These are phyloP conservation scores for Colletotrichum sp. DNA, from an alignment of 2,329 filamentous ascomycete genomes.

Conservation along the genomic window DNA sequence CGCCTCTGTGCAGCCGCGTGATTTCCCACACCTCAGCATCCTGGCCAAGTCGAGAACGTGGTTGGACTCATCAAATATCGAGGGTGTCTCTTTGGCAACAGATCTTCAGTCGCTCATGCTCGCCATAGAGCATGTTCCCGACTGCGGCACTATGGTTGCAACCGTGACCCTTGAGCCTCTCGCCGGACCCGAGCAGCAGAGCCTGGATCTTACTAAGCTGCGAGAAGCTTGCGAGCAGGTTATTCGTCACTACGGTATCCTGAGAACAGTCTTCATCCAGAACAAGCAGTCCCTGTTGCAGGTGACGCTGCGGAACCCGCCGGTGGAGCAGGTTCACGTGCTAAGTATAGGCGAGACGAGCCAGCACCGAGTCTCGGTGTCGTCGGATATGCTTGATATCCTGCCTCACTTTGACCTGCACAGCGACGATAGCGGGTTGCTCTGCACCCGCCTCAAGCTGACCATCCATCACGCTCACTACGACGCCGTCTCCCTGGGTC, in stretches of 20 bases:
- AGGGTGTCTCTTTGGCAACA: neutral
- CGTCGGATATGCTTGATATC: neutral
- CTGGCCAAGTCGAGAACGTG: neutral
- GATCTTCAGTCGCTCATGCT: neutral
- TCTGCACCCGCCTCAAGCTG: neutral
- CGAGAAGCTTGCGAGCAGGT: neutral
- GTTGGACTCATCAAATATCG: neutral
- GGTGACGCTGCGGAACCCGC: neutral
- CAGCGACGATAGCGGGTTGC: neutral
- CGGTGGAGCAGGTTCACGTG: neutral
- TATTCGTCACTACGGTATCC: neutral
- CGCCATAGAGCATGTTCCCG: neutral
- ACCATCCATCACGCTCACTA: neutral
- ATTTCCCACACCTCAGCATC: fast-evolving
- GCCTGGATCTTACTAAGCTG: neutral
- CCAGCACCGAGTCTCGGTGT: neutral
- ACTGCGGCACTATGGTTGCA: neutral
- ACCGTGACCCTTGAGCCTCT: neutral
- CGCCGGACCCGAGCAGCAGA: neutral
- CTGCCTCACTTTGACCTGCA: neutral
- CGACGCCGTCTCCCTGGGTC: neutral
- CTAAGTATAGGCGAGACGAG: neutral
- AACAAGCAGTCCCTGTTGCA: neutral
- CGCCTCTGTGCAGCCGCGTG: neutral
- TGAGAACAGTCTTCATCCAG: neutral